Conservation (phyloP, 2,329 filamentous ascomycete species). For the Trichoderma oligosporum region DNA sequence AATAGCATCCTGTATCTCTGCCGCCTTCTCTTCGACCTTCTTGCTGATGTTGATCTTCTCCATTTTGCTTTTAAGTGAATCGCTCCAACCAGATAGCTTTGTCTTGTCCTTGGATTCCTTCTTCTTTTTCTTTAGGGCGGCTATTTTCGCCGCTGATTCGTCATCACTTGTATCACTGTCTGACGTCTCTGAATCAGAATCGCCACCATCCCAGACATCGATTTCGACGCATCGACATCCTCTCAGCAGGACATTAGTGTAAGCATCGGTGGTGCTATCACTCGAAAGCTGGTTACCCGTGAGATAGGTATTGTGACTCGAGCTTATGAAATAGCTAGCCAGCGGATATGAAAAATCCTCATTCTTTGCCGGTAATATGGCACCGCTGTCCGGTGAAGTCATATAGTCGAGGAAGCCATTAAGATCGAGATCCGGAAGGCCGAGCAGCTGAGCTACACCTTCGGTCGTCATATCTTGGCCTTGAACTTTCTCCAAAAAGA, state of each 20-base stretch:
- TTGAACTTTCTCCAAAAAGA: constrained; percentile 48
- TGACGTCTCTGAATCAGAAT: constrained; percentile 64
- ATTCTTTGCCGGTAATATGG: constrained; percentile 38
- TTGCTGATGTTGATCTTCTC: constrained; percentile 47
- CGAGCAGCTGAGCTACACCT: constrained; percentile 28
- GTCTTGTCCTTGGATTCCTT: constrained; percentile 43
- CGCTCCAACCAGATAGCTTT: constrained; percentile 53
- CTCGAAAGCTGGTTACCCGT: constrained; percentile 84
- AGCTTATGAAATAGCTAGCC: constrained; percentile 89
- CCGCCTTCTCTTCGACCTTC: constrained; percentile 31
- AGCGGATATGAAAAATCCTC: constrained; percentile 69
- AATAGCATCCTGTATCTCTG: constrained; percentile 3
- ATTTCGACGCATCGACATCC: constrained; percentile 91
- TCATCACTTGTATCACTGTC: constrained; percentile 51
- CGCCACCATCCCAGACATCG: constrained; percentile 89
- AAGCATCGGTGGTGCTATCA: constrained; percentile 80
- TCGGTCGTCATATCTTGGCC: constrained; percentile 37
- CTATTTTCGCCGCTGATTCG: constrained; percentile 25
- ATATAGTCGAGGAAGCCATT: constrained; percentile 53
- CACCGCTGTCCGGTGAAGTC: constrained; percentile 46
- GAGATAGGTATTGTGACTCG: constrained; percentile 93
- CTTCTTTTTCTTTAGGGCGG: constrained; percentile 21
- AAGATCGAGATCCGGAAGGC: constrained; percentile 41
- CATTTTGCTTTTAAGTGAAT: constrained; percentile 59
- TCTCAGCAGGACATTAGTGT: constrained; percentile 76